Conservation (phyloP, 2,329 filamentous ascomycete species). For the Didymella glomerata region DNA sequence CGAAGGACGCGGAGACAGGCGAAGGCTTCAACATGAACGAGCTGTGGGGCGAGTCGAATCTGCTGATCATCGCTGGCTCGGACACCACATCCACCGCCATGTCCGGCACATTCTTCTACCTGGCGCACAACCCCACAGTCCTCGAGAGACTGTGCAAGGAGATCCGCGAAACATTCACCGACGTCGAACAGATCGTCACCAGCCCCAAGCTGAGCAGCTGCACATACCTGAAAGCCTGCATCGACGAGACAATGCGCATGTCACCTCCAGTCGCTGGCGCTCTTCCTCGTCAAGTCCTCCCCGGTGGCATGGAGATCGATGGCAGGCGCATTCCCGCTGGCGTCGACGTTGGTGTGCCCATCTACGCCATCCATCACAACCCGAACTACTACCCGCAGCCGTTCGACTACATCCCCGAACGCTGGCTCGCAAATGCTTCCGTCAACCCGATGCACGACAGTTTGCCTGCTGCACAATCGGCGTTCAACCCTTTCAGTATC, state of each 20-base stretch:
- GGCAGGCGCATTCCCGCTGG: conserved; percentile 49
- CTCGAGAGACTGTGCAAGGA: conserved; percentile 47
- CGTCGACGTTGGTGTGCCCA: conserved; percentile 48
- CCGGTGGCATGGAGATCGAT: conserved; percentile 51
- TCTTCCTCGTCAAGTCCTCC: conserved; percentile 50
- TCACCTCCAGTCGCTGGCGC: conserved; percentile 51
- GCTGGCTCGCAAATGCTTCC: conserved; percentile 47
- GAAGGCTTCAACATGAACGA: conserved; percentile 56
- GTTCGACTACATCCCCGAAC: conserved; percentile 50
- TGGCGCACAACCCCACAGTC: conserved; percentile 50
- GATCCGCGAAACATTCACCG: conserved; percentile 44
- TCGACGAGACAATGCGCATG: conserved; percentile 54
- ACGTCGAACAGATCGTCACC: conserved; percentile 51
- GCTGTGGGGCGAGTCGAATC: conserved; percentile 59
- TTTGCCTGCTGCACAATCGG: conserved; percentile 63
- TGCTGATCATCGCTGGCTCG: conserved; percentile 59
- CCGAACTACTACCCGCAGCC: conserved; percentile 49
- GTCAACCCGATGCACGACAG: conserved; percentile 42
- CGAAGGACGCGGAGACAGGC: conserved; percentile 58
- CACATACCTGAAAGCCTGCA: conserved; percentile 50
- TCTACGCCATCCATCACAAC: conserved; percentile 53
- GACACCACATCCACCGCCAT: conserved; percentile 57
- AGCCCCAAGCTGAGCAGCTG: conserved; percentile 46
- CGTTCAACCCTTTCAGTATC: conserved; percentile 78
- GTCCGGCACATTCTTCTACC: conserved; percentile 56